Evolutionary conservation across 345 rosid species (phyloP), one percentile per base, ranked within the genome.

Genomic region (Aquilaria sinensis): DNA sequence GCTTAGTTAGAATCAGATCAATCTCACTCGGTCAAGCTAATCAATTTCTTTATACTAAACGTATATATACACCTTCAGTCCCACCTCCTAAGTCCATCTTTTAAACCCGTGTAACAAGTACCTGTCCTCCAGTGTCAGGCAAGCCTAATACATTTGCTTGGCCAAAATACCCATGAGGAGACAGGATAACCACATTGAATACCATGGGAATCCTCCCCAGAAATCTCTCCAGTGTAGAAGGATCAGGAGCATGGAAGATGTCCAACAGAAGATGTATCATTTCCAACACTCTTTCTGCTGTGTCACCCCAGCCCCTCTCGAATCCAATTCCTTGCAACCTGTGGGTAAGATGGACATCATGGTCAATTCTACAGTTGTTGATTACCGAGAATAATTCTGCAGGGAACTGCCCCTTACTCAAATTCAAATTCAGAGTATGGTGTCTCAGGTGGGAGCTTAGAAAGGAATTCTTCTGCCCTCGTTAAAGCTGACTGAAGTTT

Each of bases 71-170:
- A 23, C 23, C 23, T 23, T 23, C 23, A 23, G 23, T 23, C 23
- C 23, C 23, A 23, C 23, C 23, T 23, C 23, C 23, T 23, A 23
- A 23, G 23, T 23, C 23, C 23, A 23, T 23, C 23, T 23, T 23
- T 23, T 23, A 23, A 23, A 23, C 23, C 23, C 23, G 23, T 23
- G 23, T 23, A 23, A 29, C 0, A 33, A 30, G 34, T 69, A 94
- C 99, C 91, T 94, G 97, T 43, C 99, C 99, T 58, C 99, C 99
- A 31, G 99, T 94, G 78, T 94, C 99, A 8, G 99, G 99, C 74
- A 94, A 82, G 49, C 99, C 99, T 72, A 90, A 74, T 70, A 94
- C 99, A 80, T 94, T 94, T n/a, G 99, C 99, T 84, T 94, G 99
- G 33, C 97, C 99, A 47, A 94, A 94, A 74, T 85, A 94, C 62